phyloP scores from a whole-genome alignment of 1,284 basidiomycete species.

The Mycena citricolor region DNA sequence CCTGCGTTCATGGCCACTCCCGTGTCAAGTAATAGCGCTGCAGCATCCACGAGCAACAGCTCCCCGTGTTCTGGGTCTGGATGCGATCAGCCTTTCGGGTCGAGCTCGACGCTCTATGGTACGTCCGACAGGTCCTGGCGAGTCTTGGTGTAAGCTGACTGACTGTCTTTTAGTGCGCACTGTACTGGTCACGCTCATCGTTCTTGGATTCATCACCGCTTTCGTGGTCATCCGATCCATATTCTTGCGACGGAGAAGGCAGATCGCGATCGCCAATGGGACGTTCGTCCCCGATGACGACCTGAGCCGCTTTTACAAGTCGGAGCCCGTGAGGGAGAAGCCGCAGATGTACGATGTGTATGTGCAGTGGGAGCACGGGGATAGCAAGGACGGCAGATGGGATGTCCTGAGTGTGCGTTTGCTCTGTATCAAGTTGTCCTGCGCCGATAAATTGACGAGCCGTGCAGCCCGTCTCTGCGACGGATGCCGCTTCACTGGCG shows the following conservation, averaged over 20 bases:
- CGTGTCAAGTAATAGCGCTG: too few relatives aligned
- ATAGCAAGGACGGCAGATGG: constrained; percentile 3
- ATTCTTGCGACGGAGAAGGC: constrained; percentile 14
- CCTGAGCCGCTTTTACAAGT: constrained; percentile 6
- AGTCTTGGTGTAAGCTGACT: too few relatives aligned
- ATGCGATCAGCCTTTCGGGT: too few relatives aligned
- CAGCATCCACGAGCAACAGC: too few relatives aligned
- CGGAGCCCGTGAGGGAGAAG: constrained; percentile 11
- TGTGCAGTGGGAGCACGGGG: not conserved
- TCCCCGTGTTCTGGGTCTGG: too few relatives aligned
- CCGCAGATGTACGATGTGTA: constrained; percentile 1
- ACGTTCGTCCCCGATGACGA: constrained; percentile 7
- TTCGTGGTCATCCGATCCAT: constrained; percentile 16
- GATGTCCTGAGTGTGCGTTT: constrained; percentile 3
- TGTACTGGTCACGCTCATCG: constrained; percentile 20
- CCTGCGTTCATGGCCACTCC: too few relatives aligned
- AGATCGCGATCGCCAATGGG: constrained; percentile 17
- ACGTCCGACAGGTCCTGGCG: too few relatives aligned
- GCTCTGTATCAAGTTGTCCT: too few relatives aligned
- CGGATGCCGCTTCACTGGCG: too few relatives aligned
- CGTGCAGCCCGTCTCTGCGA: not conserved
- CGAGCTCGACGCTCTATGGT: too few relatives aligned
- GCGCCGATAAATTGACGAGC: not conserved
- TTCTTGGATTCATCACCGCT: constrained; percentile 14
- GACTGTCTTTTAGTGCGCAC: constrained; percentile 20